Base-by-base conservation (phyloP, 257 asterid species). In the Lithospermum erythrorhizon region DNA sequence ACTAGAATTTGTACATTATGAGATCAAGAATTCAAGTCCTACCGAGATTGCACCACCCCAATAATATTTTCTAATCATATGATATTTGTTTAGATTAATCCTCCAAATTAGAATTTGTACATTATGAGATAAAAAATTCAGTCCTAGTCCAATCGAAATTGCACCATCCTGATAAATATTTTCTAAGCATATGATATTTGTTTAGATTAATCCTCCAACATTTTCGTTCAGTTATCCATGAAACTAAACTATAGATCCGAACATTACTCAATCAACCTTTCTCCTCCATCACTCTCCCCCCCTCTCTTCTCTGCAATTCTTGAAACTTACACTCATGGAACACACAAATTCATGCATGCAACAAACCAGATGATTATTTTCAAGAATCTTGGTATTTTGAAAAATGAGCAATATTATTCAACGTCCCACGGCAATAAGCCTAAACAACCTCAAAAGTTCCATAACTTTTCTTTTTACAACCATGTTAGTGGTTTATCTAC, bases 401-500 rank as follows among this genome's bases (percentile, higher is more conserved):
- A 58, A 55, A 21, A 67, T 57, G 64, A 71, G 69, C 73, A 59
- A 51, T 74, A 69, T 72, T 60, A 61, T 72, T 9, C 60, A 66
- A 4, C 83, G 75, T 59, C 81, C 86, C 64, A 61, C 32, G 68
- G 57, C 80, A 76, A 55, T 24, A 24, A 24, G 27, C 27, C 27
- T 24, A 24, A 24, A 27, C 32, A 27, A 27, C 71, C 79, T 74
- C 68, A 70, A 82, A 17, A 74, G 64, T 64, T 69, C 75, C 51
- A 58, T 75, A 53, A 66, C 83, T 52, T 73, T 72, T 68, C 53
- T 79, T 55, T 79, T 83, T 76, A 54, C 79, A 59, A 20, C 66
- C 53, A 4, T 81, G 13, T 60, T 81, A 49, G 25, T 78, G 21
- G 55, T 81, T 54, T 86, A 83, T 59, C 59, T 70, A 55, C 69